These are phyloP conservation scores for Chytriomyces sp. DNA, from an alignment of 192 early-diverging fungal genomes.

Conservation along the genomic window DNA sequence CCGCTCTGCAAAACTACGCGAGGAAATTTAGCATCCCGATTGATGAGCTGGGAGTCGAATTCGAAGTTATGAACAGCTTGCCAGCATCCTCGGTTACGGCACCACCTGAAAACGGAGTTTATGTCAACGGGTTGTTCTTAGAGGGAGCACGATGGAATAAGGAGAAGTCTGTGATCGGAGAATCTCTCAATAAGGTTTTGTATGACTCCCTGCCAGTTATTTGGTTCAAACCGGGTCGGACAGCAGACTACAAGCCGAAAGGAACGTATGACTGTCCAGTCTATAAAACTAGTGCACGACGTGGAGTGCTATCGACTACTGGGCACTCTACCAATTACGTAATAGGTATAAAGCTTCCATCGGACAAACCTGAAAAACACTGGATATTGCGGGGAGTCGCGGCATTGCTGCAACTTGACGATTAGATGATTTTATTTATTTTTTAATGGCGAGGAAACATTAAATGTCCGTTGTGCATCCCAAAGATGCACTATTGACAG, in stretches of 20 bases:
- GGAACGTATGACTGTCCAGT: constrained; percentile 60
- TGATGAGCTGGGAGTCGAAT: constrained; percentile 61
- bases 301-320: constrained; percentile 64
- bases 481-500: constrained; percentile 47
- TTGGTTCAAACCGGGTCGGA: constrained; percentile 62
- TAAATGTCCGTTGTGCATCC: constrained; percentile 53
- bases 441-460: neutral
- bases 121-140: constrained; percentile 57
- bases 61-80: constrained; percentile 45
- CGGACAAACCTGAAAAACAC: constrained; percentile 54
- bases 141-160: constrained; percentile 62
- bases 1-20: constrained; percentile 66
- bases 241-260: constrained; percentile 37
- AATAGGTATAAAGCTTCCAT: constrained; percentile 57
- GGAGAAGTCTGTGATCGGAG: constrained; percentile 48
- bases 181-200: constrained; percentile 59
- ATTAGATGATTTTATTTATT: constrained; percentile 16
- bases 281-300: constrained; percentile 65
- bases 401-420: constrained; percentile 52
- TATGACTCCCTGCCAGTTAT: constrained; percentile 65
- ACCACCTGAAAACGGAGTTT: constrained; percentile 54
- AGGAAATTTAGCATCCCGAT: constrained; percentile 63
- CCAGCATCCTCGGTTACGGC: constrained; percentile 12
- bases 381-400: constrained; percentile 67
- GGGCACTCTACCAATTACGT: constrained; percentile 71